Evolutionary conservation across 75 land plant genomes (phyloP).

Genomic region (Picea sitchensis): DNA sequence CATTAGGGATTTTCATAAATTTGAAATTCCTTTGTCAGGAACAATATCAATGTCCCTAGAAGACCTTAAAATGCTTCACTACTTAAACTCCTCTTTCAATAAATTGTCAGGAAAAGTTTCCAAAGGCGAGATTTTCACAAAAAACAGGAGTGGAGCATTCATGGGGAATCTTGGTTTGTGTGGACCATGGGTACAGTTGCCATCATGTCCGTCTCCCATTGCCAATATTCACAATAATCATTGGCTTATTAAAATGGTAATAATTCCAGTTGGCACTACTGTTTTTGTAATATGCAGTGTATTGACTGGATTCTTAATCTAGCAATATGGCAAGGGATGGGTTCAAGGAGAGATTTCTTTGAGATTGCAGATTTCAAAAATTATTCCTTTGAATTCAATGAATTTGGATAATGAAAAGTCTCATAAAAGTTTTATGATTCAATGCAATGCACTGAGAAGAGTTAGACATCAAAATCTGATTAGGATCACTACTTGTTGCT

Average conservation of each 20-base stretch:
- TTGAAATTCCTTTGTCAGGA: too few relatives aligned
- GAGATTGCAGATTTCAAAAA: neutral
- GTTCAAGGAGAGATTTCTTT: neutral
- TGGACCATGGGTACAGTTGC: neutral
- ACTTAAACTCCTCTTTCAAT: too few relatives aligned
- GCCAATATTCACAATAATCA: neutral
- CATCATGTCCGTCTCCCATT: neutral
- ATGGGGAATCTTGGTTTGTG: constrained; percentile 21
- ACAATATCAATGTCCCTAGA: too few relatives aligned
- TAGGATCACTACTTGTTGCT: too few relatives aligned
- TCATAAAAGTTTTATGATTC: too few relatives aligned
- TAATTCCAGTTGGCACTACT: neutral
- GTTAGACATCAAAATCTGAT: too few relatives aligned
- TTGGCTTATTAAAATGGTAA: neutral
- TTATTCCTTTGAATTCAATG: neutral
- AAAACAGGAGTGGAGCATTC: constrained; percentile 3
- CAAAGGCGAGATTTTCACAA: constrained; percentile 13
- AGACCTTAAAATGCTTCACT: too few relatives aligned
- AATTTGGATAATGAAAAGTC: too few relatives aligned
- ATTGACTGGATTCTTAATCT: neutral
- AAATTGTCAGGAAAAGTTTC: too few relatives aligned
- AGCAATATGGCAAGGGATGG: neutral
- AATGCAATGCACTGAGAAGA: too few relatives aligned
- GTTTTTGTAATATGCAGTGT: neutral
- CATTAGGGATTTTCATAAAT: too few relatives aligned